phyloP scores from a whole-genome alignment of 169 alveolate species.

The Babesia gibsoni region DNA sequence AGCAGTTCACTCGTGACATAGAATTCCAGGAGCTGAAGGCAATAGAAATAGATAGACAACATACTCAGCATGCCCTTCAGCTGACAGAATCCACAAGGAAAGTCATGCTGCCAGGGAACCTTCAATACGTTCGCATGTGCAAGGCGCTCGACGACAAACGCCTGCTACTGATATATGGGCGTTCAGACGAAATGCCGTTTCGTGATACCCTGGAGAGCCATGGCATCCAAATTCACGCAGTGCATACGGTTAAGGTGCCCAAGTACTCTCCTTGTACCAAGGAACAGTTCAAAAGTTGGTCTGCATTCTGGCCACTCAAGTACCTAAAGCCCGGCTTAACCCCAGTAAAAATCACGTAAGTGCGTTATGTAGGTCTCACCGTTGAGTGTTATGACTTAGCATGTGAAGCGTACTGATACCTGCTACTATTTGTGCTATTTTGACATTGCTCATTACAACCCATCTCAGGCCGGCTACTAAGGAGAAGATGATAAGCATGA shows the following conservation, averaged over 20 bases:
- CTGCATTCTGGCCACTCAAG: constrained; percentile 77
- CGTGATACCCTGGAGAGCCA: constrained; percentile 1
- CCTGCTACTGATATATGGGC: constrained; percentile 41
- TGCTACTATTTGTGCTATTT: too few species aligned
- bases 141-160: constrained; percentile 34
- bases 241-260: constrained; percentile 64
- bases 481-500: constrained; percentile 21
- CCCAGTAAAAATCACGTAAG: constrained; percentile 64
- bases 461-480: constrained; percentile 25
- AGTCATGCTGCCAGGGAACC: constrained; percentile 9
- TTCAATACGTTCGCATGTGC: constrained; percentile 55
- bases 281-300: constrained; percentile 71
- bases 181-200: constrained; percentile 1
- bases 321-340: constrained; percentile 72
- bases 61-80: constrained; percentile 38
- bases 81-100: constrained; percentile 45
- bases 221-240: constrained; percentile 25
- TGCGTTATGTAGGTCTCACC: not conserved
- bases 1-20: constrained; percentile 42
- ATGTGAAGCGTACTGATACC: too few species aligned
- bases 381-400: too few species aligned
- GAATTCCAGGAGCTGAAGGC: constrained; percentile 54
- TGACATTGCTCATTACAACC: too few species aligned
- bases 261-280: constrained; percentile 72
- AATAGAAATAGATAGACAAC: constrained; percentile 43